phyloP scores from a whole-genome alignment of 1,284 basidiomycete genomes.

The Caloboletus firmus region DNA sequence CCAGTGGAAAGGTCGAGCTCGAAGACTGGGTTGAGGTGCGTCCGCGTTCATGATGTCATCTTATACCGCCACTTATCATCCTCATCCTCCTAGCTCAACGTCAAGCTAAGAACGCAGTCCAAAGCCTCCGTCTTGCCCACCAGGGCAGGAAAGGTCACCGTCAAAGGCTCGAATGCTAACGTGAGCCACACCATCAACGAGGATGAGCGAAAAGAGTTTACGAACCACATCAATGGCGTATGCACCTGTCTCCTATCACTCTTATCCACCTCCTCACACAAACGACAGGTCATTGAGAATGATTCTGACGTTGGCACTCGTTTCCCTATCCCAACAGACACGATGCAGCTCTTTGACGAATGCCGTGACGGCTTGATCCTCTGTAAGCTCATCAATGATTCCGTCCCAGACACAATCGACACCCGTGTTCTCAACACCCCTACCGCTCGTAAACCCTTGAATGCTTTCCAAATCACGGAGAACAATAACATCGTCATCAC shows the following conservation, averaged over 20 bases:
- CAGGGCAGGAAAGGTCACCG: conserved; percentile 88
- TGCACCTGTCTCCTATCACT: conserved; percentile 10
- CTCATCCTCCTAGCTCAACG: conserved; percentile 59
- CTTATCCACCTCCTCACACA: conserved; percentile 4
- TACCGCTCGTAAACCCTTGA: conserved; percentile 72
- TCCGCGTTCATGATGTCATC: conserved; percentile 17
- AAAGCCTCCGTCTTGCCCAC: conserved; percentile 60
- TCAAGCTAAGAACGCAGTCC: conserved; percentile 69
- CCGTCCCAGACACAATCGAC: conserved; percentile 98
- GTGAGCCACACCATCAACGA: conserved; percentile 98
- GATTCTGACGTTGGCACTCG: conserved; percentile 84
- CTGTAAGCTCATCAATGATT: conserved; percentile 98
- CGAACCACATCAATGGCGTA: conserved; percentile 94
- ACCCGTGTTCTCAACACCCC: conserved; percentile 96
- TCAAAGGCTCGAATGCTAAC: conserved; percentile 94
- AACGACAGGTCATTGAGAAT: conserved; percentile 78
- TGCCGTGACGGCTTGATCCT: conserved; percentile 93
- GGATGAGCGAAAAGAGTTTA: conserved; percentile 95
- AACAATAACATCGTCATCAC: conserved; percentile 99
- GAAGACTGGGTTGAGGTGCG: conserved; percentile 97
- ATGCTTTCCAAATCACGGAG: conserved; percentile 98
- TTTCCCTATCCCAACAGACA: conserved; percentile 94
- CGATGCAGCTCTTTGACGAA: conserved; percentile 99
- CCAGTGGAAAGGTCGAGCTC: conserved; percentile 93
- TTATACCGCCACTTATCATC: conserved; percentile 16